Base-by-base conservation (phyloP, 768 basidiomycete species). In the Collybia mongolica region DNA sequence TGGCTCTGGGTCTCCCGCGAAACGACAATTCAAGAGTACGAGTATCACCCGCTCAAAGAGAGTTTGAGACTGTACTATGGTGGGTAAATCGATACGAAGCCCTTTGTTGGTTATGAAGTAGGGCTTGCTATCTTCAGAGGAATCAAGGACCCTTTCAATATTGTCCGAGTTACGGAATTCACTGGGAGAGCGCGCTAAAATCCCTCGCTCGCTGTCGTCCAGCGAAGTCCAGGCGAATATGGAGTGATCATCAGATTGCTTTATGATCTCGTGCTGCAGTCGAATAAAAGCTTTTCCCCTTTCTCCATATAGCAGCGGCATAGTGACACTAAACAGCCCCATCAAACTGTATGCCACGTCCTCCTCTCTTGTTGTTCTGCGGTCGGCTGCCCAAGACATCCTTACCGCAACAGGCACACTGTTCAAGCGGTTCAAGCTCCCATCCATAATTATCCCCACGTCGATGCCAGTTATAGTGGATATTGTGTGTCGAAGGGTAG, bases 271-370 rank as follows among this genome's bases (percentile, higher is more conserved):
- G 19, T 20, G 24, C 46, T 48, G 46, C 9, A 48, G 20, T 20
- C 46, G 18, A 28, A 38, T 23, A n/a, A 48, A 48, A 17, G 46
- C 19, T 24, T 38, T 48, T n/a, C 39, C 20, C 12, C 37, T 38
- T 38, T 48, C 46, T 26, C 46, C 46, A 28, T 48, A 48, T 28
- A 39, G 19, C 22, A 48, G 20, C 5, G 46, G 39, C 36, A 48
- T 36, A n/a, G 32, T 36, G 24, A 48, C 28, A 17, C 39, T 18
- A 14, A 48, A 38, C 24, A 48, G n/a, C 17, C 46, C 46, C 19
- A 48, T 48, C 20, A 48, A 22, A 23, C 35, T 38, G 24, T 48
- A 48, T 9, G 46, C 46, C 8, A 48, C 17, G 18, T 48, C 46
- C 39, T 48, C 46, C 26, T 17, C 24, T 12, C 46, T 2, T 6